Base-by-base conservation (phyloP, 495 filamentous ascomycete species). In the Bombardia bombarda region DNA sequence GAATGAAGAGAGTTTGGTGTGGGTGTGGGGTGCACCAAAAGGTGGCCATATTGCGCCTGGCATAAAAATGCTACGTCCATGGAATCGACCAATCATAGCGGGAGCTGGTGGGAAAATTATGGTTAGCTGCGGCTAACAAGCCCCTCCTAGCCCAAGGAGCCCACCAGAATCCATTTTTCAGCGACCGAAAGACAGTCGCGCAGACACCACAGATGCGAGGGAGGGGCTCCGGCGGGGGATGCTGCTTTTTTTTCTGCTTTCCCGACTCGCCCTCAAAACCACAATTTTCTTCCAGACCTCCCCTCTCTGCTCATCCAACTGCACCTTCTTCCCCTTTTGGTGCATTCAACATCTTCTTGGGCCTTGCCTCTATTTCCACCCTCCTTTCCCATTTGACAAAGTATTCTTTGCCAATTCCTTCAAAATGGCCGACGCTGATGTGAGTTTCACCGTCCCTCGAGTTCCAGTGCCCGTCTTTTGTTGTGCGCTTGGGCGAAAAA, bases 341-440 rank as follows among this genome's bases (percentile, higher is more conserved):
- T 50, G 40, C 17, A 34, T 34, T 46, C 47, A 43, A 41, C 46
- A 44, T 46, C 47, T 53, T 49, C 45, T 49, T 50, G 50, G 50
- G 50, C 56, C 32, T 45, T 40, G 47, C 51, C 42, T 42, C 56
- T 34, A 43, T 52, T 58, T 46, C 44, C 42, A 47, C 52, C 43
- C 45, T 52, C 53, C 46, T 38, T 45, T 42, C 43, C 38, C 38
- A 32, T 43, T 47, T 24, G 39, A 50, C 44, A 30, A 25, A 55
- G 43, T 54, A 61, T 64, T 55, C 32, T 63, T 62, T 43, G 38
- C 41, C 55, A 66, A 53, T 54, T 56, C 50, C 42, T 51, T 59
- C 61, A 70, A 63, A 40, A 77, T 78, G 73, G 61, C 72, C 43
- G 72, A 78, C 39, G 68, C 67, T 28, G 54, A 60, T 40, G 69